Evolutionary conservation across 2,329 filamentous ascomycete species (phyloP).

Genomic region (Helminthosporium solani): DNA sequence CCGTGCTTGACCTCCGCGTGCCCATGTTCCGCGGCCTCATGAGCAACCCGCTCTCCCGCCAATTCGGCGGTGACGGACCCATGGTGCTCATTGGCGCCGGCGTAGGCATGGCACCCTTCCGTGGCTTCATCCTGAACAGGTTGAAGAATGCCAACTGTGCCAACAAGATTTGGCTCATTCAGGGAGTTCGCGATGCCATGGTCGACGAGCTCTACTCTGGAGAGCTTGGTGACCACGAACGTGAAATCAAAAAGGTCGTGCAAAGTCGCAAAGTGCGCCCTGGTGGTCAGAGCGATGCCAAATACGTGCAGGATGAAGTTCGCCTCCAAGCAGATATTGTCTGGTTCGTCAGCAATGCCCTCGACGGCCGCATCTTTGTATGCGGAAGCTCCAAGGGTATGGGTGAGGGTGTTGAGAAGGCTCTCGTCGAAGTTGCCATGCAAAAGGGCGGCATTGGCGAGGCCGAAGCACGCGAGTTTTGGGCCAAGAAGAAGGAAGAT

Average conservation of each 20-base stretch:
- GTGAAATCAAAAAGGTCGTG: conserved; percentile 52
- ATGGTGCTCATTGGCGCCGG: conserved; percentile 98
- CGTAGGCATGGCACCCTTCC: conserved; percentile 95
- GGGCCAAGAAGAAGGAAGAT: conserved; percentile 85
- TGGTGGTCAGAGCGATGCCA: conserved; percentile 60
- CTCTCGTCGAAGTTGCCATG: conserved; percentile 88
- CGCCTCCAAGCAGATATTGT: conserved; percentile 89
- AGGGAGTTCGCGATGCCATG: conserved; percentile 89
- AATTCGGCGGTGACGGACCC: conserved; percentile 90
- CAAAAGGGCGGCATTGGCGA: conserved; percentile 82
- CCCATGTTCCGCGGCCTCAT: conserved; percentile 99
- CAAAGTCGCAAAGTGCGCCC: conserved; percentile 52
- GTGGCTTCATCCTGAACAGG: conserved; percentile 92
- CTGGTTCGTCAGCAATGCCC: conserved; percentile 93
- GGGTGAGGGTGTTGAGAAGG: conserved; percentile 92
- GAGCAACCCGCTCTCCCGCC: conserved; percentile 89
- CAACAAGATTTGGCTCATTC: conserved; percentile 96
- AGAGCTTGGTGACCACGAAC: conserved; percentile 90
- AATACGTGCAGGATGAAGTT: conserved; percentile 97
- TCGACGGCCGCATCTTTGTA: conserved; percentile 96
- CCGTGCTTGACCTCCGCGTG: conserved; percentile 66
- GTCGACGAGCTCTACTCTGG: conserved; percentile 96
- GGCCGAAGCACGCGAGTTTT: conserved; percentile 83
- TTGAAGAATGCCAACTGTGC: conserved; percentile 93
- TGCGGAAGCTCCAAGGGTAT: conserved; percentile 95